These are phyloP conservation scores for Earliella scabrosa DNA, from an alignment of 1,284 basidiomycete species.

Conservation along the genomic window DNA sequence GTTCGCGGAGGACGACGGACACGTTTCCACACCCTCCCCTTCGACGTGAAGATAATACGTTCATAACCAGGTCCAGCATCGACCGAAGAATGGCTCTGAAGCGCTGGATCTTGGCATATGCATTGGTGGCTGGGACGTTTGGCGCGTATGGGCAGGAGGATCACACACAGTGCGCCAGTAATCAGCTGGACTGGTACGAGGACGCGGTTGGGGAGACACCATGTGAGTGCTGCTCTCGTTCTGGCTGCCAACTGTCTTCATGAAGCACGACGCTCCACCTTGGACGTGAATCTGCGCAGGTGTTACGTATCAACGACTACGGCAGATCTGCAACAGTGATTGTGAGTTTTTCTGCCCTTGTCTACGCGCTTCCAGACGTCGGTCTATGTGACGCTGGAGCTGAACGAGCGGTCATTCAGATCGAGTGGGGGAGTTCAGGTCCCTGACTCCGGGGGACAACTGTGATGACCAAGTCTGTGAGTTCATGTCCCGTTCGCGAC, in stretches of 20 bases:
- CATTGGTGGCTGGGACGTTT: no score
- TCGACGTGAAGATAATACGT: no score
- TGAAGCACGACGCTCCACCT: no score
- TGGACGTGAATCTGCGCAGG: conserved; percentile 2
- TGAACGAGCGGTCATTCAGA: conserved; percentile 13
- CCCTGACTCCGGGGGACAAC: conserved; percentile 19
- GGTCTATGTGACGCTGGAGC: neutral
- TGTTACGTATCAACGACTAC: conserved; percentile 21
- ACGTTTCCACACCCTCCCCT: no score
- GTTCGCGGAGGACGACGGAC: no score
- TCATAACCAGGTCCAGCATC: no score
- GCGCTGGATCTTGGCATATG: no score
- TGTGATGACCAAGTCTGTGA: conserved; percentile 24
- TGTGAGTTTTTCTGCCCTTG: conserved; percentile 11
- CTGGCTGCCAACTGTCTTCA: neutral
- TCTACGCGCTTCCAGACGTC: neutral
- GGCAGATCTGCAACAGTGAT: conserved; percentile 24
- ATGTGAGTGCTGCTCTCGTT: conserved; percentile 6
- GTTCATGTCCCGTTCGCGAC: neutral
- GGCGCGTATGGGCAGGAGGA: no score
- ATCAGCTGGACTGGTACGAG: conserved; percentile 21
- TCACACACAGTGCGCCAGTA: conserved; percentile 7
- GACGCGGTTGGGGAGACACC: conserved; percentile 18
- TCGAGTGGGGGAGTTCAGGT: conserved; percentile 11
- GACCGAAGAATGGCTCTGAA: no score